These are phyloP conservation scores for Gossypium gossypioides DNA, from an alignment of 441 rosid genomes.

Conservation along the genomic window DNA sequence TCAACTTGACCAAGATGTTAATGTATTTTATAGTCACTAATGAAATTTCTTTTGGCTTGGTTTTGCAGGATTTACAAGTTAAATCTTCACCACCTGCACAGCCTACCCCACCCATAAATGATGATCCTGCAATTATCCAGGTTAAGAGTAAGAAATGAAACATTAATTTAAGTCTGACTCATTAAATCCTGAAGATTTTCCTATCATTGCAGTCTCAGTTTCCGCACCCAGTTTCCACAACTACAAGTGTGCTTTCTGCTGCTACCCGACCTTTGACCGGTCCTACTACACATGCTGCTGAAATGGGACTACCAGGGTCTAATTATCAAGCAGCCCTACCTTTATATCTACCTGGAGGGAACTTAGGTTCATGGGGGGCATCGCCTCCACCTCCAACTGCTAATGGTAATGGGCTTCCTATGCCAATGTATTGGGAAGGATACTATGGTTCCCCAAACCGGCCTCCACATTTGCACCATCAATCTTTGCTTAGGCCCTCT, in stretches of 20 bases:
- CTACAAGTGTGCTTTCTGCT: constrained; percentile 47
- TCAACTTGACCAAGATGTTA: not conserved
- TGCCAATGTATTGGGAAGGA: constrained; percentile 85
- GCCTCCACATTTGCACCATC: constrained; percentile 70
- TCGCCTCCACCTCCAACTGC: constrained; percentile 53
- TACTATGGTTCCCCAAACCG: constrained; percentile 70
- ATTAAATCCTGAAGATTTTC: constrained; percentile 10
- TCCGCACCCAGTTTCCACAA: constrained; percentile 48
- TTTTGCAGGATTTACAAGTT: constrained; percentile 79
- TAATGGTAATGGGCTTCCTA: constrained; percentile 52
- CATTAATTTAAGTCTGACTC: not conserved
- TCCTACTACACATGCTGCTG: constrained; percentile 42
- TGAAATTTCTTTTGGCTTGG: not conserved
- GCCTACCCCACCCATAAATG: constrained; percentile 52
- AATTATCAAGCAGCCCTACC: constrained; percentile 68
- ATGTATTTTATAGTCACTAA: not conserved
- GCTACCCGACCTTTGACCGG: constrained; percentile 47
- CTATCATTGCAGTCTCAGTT: constrained; percentile 71
- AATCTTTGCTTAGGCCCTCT: constrained; percentile 65
- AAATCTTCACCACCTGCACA: constrained; percentile 81
- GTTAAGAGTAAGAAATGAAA: constrained; percentile 22
- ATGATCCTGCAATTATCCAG: constrained; percentile 95
- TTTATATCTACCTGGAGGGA: constrained; percentile 80
- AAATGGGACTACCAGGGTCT: constrained; percentile 50
- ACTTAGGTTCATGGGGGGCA: constrained; percentile 66